Evolutionary conservation across 352 stramenopile genomes (phyloP).

Genomic region (Phytophthora europaea): DNA sequence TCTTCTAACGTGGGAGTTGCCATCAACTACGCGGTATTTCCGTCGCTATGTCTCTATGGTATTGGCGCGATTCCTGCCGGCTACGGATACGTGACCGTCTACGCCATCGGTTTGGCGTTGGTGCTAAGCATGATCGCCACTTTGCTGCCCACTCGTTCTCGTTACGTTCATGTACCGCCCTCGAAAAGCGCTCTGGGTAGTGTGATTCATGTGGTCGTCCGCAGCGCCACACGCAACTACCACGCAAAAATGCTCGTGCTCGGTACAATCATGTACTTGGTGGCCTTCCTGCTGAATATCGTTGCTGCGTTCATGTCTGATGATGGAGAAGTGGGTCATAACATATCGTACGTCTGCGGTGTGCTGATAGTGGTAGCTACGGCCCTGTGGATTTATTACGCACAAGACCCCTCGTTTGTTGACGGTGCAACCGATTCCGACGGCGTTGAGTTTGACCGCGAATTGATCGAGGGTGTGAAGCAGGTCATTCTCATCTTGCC

Average conservation of each 20-base stretch:
- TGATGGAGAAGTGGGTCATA: conserved; percentile 35
- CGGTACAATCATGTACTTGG: conserved; percentile 40
- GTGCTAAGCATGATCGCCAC: conserved; percentile 45
- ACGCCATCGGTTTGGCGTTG: conserved; percentile 51
- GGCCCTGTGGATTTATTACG: conserved; percentile 51
- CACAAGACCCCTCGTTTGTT: conserved; percentile 53
- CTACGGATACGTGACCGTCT: conserved; percentile 55
- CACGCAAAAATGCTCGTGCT: conserved; percentile 42
- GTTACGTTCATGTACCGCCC: conserved; percentile 54
- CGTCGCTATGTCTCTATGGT: conserved; percentile 76
- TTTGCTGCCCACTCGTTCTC: conserved; percentile 41
- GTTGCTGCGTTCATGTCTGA: conserved; percentile 55
- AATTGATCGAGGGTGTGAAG: conserved; percentile 59
- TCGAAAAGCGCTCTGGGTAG: conserved; percentile 46
- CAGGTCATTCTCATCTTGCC: conserved; percentile 39
- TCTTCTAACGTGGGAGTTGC: conserved; percentile 73
- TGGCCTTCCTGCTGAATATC: conserved; percentile 56
- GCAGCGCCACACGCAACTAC: conserved; percentile 13
- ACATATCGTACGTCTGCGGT: conserved; percentile 49
- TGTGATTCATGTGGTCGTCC: conserved; percentile 45
- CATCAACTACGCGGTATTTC: conserved; percentile 82
- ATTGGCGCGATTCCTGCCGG: conserved; percentile 51
- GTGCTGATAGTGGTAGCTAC: conserved; percentile 42
- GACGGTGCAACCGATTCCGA: conserved; percentile 44
- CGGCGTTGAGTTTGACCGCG: conserved; percentile 43